phyloP scores from a whole-genome alignment of 192 early-diverging fungal species.

The Phycomyces nitens region DNA sequence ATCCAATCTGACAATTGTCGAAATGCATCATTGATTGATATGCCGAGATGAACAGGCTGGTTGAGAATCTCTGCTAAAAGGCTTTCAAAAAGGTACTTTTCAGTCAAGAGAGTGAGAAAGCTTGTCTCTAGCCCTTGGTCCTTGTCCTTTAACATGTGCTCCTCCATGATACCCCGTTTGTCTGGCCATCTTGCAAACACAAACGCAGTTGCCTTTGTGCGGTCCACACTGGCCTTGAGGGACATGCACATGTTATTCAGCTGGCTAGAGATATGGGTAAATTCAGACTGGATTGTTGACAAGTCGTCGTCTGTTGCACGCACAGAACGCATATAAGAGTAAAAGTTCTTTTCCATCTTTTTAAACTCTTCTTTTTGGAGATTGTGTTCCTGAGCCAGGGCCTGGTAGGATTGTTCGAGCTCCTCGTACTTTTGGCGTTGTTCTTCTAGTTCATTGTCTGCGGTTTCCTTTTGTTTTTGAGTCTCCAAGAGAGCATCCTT shows the following conservation, averaged over 20 bases:
- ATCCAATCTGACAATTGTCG: constrained; percentile 26
- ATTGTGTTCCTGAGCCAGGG: constrained; percentile 6
- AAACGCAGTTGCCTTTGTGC: constrained; percentile 11
- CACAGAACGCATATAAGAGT: constrained; percentile 26
- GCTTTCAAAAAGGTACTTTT: constrained; percentile 22
- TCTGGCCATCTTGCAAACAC: constrained; percentile 12
- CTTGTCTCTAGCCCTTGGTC: constrained; percentile 7
- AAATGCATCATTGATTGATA: constrained; percentile 22
- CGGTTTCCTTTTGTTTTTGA: neutral
- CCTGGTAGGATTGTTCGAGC: neutral
- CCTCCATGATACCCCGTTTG: neutral
- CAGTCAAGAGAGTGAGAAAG: constrained; percentile 24
- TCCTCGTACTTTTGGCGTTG: neutral
- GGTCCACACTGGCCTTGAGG: constrained; percentile 13
- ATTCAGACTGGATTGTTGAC: constrained; percentile 42
- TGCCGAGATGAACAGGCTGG: constrained; percentile 24
- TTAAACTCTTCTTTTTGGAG: constrained; percentile 15
- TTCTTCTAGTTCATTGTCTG: neutral
- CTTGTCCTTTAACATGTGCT: neutral
- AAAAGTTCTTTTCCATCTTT: constrained; percentile 24
- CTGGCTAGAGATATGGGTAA: constrained; percentile 31
- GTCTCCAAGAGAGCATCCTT: neutral
- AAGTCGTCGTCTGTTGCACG: constrained; percentile 50
- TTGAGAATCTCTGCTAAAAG: constrained; percentile 15
- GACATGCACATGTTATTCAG: constrained; percentile 27